Base-by-base conservation (phyloP, 345 rosid genomes). In the Iberis pinnata region DNA sequence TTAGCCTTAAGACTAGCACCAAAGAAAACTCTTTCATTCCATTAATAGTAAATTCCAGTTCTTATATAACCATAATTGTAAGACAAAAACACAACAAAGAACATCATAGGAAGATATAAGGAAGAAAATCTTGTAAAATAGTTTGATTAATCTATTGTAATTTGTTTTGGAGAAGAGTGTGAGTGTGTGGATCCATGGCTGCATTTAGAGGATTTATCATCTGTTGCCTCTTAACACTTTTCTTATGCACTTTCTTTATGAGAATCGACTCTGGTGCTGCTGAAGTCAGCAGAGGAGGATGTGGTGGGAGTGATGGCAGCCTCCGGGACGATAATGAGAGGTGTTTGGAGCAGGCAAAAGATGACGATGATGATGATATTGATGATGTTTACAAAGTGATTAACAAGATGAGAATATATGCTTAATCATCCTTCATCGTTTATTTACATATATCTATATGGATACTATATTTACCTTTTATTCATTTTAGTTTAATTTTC, bases 321-420 rank as follows among this genome's bases (percentile, higher is more conserved):
- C 12, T 60, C 47, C 47, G 46, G 57, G 61, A 67, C 10, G 71
- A 67, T 20, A 67, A 67, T 42, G 71, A 67, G 52, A 57, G 57
- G 16, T 60, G 71, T 42, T 55, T 60, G 15, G 61, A 60, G 39
- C 26, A 10, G 12, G 40, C 31, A 8, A 60, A 60, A 53, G 67
- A 60, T 13, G 62, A 60, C 19, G 71, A 60, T 33, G 71, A 60
- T 1, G 66, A 67, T 47, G 72, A 67, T 12, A 56, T 67, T 29
- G 72, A 67, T 67, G 72, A 67, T 60, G 72, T 67, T 60, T 67
- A 47, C 57, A 67, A 67, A 60, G 67, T 67, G 13, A 47, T 67
- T 14, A 61, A 67, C 57, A 53, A 61, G 22, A 60, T 67, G 72
- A 67, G 67, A 38, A 67, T 67, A 22, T 67, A 60, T 60, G 67